These are phyloP conservation scores for Rosa persica DNA, from an alignment of 306 rosid species.

Conservation along the genomic window DNA sequence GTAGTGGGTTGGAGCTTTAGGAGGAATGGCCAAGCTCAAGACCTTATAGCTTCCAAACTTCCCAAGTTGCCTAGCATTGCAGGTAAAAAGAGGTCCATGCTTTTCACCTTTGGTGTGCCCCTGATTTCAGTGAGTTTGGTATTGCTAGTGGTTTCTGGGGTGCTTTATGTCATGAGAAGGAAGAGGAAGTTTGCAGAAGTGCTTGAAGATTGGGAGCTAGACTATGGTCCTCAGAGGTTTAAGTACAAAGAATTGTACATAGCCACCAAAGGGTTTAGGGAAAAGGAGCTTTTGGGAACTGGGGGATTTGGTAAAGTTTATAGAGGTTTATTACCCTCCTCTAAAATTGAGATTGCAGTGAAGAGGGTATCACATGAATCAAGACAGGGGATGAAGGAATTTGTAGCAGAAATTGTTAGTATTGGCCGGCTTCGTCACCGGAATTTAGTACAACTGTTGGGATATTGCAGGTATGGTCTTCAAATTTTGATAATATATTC, in stretches of 20 bases:
- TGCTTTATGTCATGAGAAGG: constrained; percentile 13
- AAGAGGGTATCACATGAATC: constrained; percentile 34
- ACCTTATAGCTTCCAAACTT: constrained; percentile 15
- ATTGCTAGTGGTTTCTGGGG: constrained; percentile 11
- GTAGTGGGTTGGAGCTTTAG: constrained; percentile 38
- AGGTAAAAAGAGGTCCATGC: constrained; percentile 10
- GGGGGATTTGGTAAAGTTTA: constrained; percentile 46
- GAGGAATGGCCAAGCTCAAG: constrained; percentile 30
- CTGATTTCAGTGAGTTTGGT: constrained; percentile 24
- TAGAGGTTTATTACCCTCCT: constrained; percentile 27
- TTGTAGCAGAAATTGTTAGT: constrained; percentile 39
- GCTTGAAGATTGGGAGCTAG: constrained; percentile 42
- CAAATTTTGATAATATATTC: background rate
- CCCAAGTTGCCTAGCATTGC: constrained; percentile 22
- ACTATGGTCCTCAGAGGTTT: constrained; percentile 33
- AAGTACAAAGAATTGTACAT: constrained; percentile 27
- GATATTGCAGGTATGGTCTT: constrained; percentile 23
- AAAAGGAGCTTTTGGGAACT: constrained; percentile 30
- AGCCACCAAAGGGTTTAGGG: constrained; percentile 36
- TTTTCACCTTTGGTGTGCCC: constrained; percentile 26
- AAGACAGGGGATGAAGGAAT: constrained; percentile 40
- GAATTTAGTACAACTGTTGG: constrained; percentile 42
- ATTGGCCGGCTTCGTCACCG: constrained; percentile 31
- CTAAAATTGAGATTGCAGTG: constrained; percentile 36
- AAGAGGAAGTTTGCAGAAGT: constrained; percentile 23